These are phyloP conservation scores for Schizochytrium sp. DNA, from an alignment of 108 stramenopile species.

Conservation along the genomic window DNA sequence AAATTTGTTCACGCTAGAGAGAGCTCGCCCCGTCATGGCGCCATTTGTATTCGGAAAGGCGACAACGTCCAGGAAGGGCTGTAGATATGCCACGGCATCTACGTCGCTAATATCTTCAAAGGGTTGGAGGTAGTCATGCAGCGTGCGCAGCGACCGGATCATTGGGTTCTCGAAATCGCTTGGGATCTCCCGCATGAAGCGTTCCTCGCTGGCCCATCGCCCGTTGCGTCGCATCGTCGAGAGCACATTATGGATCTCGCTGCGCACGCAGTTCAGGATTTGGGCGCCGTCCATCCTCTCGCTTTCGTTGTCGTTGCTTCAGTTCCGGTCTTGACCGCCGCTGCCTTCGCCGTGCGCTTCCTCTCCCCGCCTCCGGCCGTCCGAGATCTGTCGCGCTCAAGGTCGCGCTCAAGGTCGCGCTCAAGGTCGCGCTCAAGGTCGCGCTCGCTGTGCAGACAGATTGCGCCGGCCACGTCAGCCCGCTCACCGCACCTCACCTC, in stretches of 20 bases:
- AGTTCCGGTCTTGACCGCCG: too few species aligned
- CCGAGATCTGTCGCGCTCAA: too few species aligned
- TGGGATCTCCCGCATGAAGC: conserved; percentile 43
- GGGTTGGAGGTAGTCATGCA: conserved; percentile 48
- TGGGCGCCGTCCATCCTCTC: background rate
- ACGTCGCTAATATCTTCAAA: conserved; percentile 46
- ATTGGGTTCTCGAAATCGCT: conserved; percentile 39
- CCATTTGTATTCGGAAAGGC: conserved; percentile 41
- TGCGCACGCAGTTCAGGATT: conserved; percentile 35
- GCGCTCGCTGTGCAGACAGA: too few species aligned
- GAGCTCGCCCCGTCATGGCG: conserved; percentile 49
- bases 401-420: too few species aligned
- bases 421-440: too few species aligned
- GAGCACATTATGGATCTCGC: conserved; percentile 56
- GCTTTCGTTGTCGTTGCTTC: too few species aligned
- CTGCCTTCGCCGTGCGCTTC: too few species aligned
- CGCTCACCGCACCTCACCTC: too few species aligned
- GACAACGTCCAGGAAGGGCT: conserved; percentile 49
- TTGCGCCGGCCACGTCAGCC: too few species aligned
- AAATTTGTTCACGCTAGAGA: conserved; percentile 49
- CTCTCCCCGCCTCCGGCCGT: too few species aligned
- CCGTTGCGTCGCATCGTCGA: conserved; percentile 48
- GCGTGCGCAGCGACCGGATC: conserved; percentile 32
- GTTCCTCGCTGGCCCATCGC: conserved; percentile 40
- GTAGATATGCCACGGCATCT: conserved; percentile 36